Conservation (phyloP, 257 asterid genomes). For the Catharanthus roseus region DNA sequence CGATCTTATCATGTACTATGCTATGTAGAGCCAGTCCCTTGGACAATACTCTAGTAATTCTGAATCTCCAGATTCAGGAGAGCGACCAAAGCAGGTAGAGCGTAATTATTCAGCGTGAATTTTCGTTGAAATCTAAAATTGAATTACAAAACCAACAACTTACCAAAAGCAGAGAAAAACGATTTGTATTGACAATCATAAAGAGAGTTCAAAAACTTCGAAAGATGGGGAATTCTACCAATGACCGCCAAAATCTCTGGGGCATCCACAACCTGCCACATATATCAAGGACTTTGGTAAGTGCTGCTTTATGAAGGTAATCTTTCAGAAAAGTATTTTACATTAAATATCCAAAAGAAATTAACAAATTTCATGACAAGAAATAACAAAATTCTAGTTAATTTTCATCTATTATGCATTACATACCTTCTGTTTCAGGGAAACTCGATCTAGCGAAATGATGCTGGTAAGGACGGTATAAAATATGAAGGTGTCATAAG, state of each 20-base stretch:
- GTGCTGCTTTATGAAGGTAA: slow-evolving; percentile 3
- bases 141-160: slow-evolving; percentile 17
- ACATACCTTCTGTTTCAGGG: slow-evolving; percentile 76
- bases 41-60: neutral
- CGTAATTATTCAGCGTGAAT: neutral
- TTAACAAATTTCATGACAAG: neutral
- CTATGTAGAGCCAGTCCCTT: neutral
- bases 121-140: neutral
- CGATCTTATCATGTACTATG: neutral
- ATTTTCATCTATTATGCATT: neutral
- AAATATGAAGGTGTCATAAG: slow-evolving; percentile 83
- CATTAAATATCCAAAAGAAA: neutral
- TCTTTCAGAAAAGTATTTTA: neutral
- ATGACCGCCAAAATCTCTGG: slow-evolving; percentile 88
- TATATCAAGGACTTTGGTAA: slow-evolving; percentile 7
- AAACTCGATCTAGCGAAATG: slow-evolving; percentile 84
- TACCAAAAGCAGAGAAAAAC: slow-evolving; percentile 81
- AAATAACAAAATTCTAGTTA: neutral
- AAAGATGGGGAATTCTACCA: slow-evolving; percentile 65
- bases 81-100: no score
- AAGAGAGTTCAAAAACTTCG: slow-evolving; percentile 73
- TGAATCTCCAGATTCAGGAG: neutral
- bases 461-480: slow-evolving; percentile 88
- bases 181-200: slow-evolving; percentile 80
- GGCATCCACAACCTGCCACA: slow-evolving; percentile 87